Base-by-base conservation (phyloP, 257 asterid species). In the Verbena officinalis region DNA sequence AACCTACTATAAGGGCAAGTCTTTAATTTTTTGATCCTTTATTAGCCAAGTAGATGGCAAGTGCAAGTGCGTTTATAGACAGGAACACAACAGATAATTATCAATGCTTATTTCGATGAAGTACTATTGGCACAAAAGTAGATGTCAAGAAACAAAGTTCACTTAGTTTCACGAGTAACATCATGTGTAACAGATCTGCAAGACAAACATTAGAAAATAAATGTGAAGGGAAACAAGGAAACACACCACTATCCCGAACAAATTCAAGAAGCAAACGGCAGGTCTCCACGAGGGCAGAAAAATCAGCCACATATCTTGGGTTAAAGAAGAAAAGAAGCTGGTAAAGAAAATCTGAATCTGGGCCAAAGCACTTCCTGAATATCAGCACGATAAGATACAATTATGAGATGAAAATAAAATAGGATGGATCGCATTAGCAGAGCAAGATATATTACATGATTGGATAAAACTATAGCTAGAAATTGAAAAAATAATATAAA, bases 291-390 rank as follows among this genome's bases (percentile, higher is more conserved):
- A 94, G 92, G 65, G 83, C 89, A 46, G 95, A 74, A 82, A 86
- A 62, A 80, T 94, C 99, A 78, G 80, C 75, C 57, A 62, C 78
- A 48, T 80, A 55, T 80, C 80, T 81, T 62, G 97, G 95, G 74
- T 86, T 90, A 68, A 86, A 86, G 88, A 90, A 94, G 83, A 94
- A 94, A 74, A 86, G 84, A 60, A 94, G 83, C 81, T 77, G 91
- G 67, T 75, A 77, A 54, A 90, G 83, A 75, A 84, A 94, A 78
- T 83, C 83, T 40, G 97, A 90, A 68, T 83, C 95, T 27, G 90
- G 85, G 48, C 93, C 86, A 77, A 94, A 94, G 73, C 93, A 81
- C 64, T 81, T 86, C 91, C 97, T 90, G 95, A 61, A 81, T 33
- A 73, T 31, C 65, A 57, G 73, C 40, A 72, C 61, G 45, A 38